Evolutionary conservation across 176 grass and related monocot genomes (phyloP), one percentile per base, ranked within the genome.

Genomic region (Paspalum notatum): DNA sequence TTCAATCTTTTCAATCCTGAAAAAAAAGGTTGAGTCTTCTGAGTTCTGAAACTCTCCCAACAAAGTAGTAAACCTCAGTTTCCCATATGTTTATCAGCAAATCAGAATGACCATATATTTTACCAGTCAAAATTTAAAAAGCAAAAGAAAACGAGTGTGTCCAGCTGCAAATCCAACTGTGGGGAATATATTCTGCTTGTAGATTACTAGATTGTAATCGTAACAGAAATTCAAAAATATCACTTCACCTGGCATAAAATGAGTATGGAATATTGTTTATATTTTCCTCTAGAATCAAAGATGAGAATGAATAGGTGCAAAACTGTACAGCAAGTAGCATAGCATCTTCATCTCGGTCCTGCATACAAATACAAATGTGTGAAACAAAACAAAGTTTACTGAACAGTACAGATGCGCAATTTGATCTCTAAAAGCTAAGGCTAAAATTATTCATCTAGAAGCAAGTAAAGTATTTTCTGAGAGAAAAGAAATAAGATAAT

Each of bases 271-370:
- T 68, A 71, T 66, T 77, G 59, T 82, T 86, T 86, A 83, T 92
- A 16, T 54, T 47, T 47, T 86, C 84, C 27, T 88, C 90, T 86
- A 52, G 40, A 84, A 71, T 90, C 75, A 88, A 67, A 62, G 90
- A 94, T 44, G 95, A 94, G 83, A 98, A 98, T 83, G 92, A 98
- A 57, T 94, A 88, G 15, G 78, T 90, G 81, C 95, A 98, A 79
- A 94, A 98, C 48, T 98, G 90, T 78, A 86, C 95, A 70, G 87
- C 95, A 66, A 98, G 83, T 86, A 98, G 74, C 90, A 98, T 89
- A 25, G 92, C 95, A 84, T 98, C 95, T 71, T 98, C 92, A 91
- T 98, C 95, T 87, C 92, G 55, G n/a, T 94, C 90, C 92, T 94
- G 69, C 41, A 82, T 66, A 85, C 76, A 73, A 69, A 73, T 77